These are phyloP conservation scores for Hypomyces perniciosus DNA, from an alignment of 2,329 filamentous ascomycete genomes.

Conservation along the genomic window DNA sequence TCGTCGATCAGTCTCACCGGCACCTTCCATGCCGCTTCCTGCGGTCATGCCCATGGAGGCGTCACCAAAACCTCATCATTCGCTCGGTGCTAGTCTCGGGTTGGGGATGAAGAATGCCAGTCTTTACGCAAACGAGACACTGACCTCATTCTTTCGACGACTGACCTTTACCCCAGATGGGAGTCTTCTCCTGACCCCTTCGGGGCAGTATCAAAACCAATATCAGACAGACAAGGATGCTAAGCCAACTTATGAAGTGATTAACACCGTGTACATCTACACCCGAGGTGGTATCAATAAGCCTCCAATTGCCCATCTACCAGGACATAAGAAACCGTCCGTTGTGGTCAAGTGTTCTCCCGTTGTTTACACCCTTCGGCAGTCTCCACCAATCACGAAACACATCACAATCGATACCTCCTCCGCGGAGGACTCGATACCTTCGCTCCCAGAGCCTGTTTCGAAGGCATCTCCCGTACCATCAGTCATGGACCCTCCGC, in stretches of 20 bases:
- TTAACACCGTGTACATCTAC: slow-evolving; percentile 98
- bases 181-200: slow-evolving; percentile 86
- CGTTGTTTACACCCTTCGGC: slow-evolving; percentile 74
- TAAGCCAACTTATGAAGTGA: slow-evolving; percentile 77
- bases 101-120: slow-evolving; percentile 74
- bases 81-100: slow-evolving; percentile 45
- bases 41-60: slow-evolving; percentile 92
- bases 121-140: slow-evolving; percentile 92
- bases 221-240: slow-evolving; percentile 58
- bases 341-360: slow-evolving; percentile 94
- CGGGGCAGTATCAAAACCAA: slow-evolving; percentile 87
- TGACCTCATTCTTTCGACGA: slow-evolving; percentile 93
- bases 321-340: slow-evolving; percentile 96
- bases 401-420: slow-evolving; percentile 95
- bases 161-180: slow-evolving; percentile 94
- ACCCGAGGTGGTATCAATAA: slow-evolving; percentile 95
- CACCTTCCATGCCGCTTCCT: slow-evolving; percentile 86
- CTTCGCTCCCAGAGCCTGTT: slow-evolving; percentile 76
- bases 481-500: slow-evolving; percentile 78
- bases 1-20: slow-evolving; percentile 84
- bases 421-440: slow-evolving; percentile 76
- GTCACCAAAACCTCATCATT: slow-evolving; percentile 67
- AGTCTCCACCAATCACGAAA: slow-evolving; percentile 62
- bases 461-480: slow-evolving; percentile 52
- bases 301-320: slow-evolving; percentile 87